Evolutionary conservation across 371 early-diverging fungal genomes (phyloP).

Genomic region (Mortierella sp.): DNA sequence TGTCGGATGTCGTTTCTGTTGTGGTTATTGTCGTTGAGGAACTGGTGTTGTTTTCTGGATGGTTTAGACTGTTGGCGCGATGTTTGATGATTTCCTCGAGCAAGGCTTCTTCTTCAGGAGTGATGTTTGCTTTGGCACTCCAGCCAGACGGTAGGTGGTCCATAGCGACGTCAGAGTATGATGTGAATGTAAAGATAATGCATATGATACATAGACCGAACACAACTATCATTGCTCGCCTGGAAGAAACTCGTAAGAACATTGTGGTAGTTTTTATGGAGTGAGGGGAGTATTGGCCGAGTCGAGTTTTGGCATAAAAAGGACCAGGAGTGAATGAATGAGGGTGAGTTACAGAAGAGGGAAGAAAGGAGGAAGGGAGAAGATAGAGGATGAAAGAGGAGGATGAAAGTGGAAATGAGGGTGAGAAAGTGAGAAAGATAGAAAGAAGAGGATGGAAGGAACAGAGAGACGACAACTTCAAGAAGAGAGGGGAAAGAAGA

Average conservation of each 20-base stretch:
- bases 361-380: neutral
- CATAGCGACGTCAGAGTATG: slow-evolving; percentile 25
- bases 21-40: neutral
- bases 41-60: no score
- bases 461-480: no score
- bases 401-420: neutral
- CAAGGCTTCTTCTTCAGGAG: neutral
- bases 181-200: slow-evolving; percentile 29
- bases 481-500: no score
- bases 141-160: slow-evolving; percentile 17
- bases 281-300: neutral
- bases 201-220: slow-evolving; percentile 33
- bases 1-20: neutral
- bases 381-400: neutral
- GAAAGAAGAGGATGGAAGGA: neutral
- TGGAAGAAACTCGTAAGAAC: slow-evolving; percentile 20
- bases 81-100: neutral
- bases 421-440: neutral
- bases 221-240: slow-evolving; percentile 26
- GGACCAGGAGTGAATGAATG: neutral
- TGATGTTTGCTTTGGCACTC: neutral
- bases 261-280: neutral
- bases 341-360: neutral
- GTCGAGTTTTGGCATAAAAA: neutral
- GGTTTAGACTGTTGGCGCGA: neutral